These are phyloP conservation scores for Hapsidospora chrysogenum DNA, from an alignment of 495 filamentous ascomycete genomes.

Conservation along the genomic window DNA sequence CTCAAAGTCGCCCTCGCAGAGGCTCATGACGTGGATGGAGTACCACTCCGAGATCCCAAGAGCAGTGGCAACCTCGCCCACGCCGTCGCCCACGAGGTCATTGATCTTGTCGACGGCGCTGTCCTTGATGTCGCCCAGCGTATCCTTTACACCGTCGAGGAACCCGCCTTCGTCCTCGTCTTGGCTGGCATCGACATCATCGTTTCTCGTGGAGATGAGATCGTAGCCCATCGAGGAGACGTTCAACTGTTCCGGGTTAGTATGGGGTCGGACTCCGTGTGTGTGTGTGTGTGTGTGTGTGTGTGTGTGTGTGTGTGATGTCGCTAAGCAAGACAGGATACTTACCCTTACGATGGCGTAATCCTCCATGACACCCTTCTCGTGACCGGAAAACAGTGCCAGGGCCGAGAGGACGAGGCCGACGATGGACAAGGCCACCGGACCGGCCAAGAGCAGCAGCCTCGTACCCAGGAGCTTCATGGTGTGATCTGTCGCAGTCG, in stretches of 20 bases:
- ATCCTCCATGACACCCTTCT: constrained; percentile 39
- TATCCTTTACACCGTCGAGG: constrained; percentile 10
- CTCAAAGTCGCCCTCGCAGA: constrained; percentile 46
- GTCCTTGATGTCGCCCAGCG: constrained; percentile 18
- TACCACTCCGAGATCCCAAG: constrained; percentile 59
- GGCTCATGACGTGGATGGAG: constrained; percentile 49
- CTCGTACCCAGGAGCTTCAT: no score
- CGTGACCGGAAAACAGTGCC: constrained; percentile 53
- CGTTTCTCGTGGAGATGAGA: constrained; percentile 15
- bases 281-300: no score
- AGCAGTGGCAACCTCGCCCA: constrained; percentile 25
- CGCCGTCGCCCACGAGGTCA: constrained; percentile 19
- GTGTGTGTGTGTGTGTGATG: constrained; percentile 8
- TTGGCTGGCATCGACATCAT: constrained; percentile 2
- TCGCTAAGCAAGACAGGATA: no score
- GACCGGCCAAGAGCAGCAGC: no score
- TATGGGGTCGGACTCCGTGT: no score
- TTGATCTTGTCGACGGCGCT: constrained; percentile 14
- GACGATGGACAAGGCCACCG: constrained; percentile 29
- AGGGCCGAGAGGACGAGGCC: constrained; percentile 53
- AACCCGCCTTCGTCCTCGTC: constrained; percentile 6
- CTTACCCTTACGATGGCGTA: constrained; percentile 52
- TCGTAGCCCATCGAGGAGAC: constrained; percentile 42
- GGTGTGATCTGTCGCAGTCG: no score
- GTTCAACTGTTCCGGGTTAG: constrained; percentile 48